phyloP scores from a whole-genome alignment of 148 eudicot genomes.

The Camellia sinensis region DNA sequence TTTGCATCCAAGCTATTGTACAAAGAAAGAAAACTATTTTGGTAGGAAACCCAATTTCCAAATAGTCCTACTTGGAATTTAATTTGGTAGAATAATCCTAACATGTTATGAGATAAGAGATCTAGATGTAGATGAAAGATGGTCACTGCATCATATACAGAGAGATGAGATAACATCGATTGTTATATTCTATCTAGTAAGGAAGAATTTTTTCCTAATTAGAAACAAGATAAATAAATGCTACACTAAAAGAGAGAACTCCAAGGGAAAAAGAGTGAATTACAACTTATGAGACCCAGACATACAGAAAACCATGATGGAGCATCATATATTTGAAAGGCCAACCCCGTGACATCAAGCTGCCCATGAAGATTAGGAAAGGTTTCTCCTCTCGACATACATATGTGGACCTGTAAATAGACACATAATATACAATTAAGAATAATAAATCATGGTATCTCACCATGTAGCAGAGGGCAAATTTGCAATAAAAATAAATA shows the following conservation, averaged over 20 bases:
- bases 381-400: slow-evolving; percentile 88
- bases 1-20: too few species aligned
- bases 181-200: neutral
- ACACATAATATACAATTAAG: neutral
- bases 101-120: neutral
- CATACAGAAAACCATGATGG: slow-evolving; percentile 86
- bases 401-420: slow-evolving; percentile 72
- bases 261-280: neutral
- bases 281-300: slow-evolving; percentile 10
- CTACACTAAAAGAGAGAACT: neutral
- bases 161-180: neutral
- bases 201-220: neutral
- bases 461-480: neutral
- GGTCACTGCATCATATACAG: neutral
- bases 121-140: neutral
- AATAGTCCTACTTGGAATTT: neutral
- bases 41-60: too few species aligned
- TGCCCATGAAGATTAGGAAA: slow-evolving; percentile 98
- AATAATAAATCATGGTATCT: neutral
- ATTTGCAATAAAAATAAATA: slow-evolving; percentile 3
- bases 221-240: neutral
- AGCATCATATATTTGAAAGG: slow-evolving; percentile 84
- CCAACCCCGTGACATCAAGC: slow-evolving; percentile 83
- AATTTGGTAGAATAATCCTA: neutral
- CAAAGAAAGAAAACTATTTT: too few species aligned